Conservation (phyloP, 139 green algal species). For the Chlorokybus atmophyticus region DNA sequence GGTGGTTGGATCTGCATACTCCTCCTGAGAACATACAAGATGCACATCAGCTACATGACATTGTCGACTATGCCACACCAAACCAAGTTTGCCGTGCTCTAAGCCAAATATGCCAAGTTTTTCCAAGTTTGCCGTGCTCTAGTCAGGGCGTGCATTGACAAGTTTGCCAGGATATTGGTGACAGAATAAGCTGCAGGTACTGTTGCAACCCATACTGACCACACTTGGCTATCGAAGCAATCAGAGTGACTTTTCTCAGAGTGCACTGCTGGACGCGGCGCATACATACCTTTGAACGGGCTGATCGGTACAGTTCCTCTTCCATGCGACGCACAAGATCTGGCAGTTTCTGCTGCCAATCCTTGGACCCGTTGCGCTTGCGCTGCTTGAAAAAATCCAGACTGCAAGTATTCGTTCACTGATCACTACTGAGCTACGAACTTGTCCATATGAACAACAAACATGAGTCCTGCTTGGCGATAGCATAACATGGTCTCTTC, state of each 20-base stretch:
- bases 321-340: constrained; percentile 74
- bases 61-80: not conserved
- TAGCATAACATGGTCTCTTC: no score
- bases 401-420: no score
- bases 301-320: constrained; percentile 55
- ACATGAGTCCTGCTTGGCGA: no score
- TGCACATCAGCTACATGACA: not conserved
- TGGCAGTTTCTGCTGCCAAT: constrained; percentile 53
- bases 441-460: no score
- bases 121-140: not conserved
- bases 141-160: not conserved
- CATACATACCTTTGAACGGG: constrained; percentile 40
- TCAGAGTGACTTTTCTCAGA: not conserved
- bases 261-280: not conserved
- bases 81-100: not conserved
- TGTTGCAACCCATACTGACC: not conserved
- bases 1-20: constrained; percentile 60
- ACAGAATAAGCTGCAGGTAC: not conserved
- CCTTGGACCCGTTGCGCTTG: constrained; percentile 15
- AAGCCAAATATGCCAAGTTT: not conserved
- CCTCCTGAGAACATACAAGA: constrained; percentile 49
- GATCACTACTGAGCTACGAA: no score
- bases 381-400: constrained; percentile 22
- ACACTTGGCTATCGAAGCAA: not conserved
- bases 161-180: not conserved